These are phyloP conservation scores for Simplicillium aogashimaense DNA, from an alignment of 2,329 filamentous ascomycete species.

Conservation along the genomic window DNA sequence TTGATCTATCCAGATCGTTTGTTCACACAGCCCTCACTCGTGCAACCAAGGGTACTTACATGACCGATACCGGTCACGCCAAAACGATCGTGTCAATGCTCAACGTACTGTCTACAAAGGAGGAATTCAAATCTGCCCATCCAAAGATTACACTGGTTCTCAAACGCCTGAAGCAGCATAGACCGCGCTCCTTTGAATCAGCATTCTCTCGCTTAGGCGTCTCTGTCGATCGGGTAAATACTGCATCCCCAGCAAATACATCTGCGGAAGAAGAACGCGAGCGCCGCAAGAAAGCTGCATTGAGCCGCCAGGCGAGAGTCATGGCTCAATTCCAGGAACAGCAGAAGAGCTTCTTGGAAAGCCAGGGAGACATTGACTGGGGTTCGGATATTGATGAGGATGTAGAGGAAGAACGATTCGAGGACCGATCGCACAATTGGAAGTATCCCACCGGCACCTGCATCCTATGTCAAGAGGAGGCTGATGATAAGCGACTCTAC, in stretches of 20 bases:
- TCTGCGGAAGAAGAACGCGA: conserved; percentile 65
- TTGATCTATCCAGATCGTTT: conserved; percentile 53
- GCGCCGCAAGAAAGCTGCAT: conserved; percentile 79
- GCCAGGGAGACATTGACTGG: conserved; percentile 81
- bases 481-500: conserved; percentile 78
- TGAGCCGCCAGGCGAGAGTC: conserved; percentile 82
- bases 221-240: conserved; percentile 69
- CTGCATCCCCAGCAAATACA: conserved; percentile 65
- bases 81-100: conserved; percentile 57
- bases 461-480: conserved; percentile 94
- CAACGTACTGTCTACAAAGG: conserved; percentile 52
- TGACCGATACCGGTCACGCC: conserved; percentile 42
- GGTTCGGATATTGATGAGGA: conserved; percentile 67
- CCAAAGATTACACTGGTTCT: conserved; percentile 78
- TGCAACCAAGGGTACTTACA: conserved; percentile 50
- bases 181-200: conserved; percentile 60
- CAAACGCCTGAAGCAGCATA: conserved; percentile 74
- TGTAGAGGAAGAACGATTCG: conserved; percentile 54
- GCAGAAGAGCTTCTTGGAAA: conserved; percentile 88
- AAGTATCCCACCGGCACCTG: conserved; percentile 90
- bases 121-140: conserved; percentile 72
- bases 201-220: conserved; percentile 57
- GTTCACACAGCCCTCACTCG: conserved; percentile 59
- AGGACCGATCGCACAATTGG: conserved; percentile 59
- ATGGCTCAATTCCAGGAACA: conserved; percentile 99